Percentiles rank a stretch among this genome's conserved stretches.
These are phyloP conservation scores for Rutstroemia sp. DNA, from an alignment of 2,329 filamentous ascomycete genomes.

Conservation along the genomic window DNA sequence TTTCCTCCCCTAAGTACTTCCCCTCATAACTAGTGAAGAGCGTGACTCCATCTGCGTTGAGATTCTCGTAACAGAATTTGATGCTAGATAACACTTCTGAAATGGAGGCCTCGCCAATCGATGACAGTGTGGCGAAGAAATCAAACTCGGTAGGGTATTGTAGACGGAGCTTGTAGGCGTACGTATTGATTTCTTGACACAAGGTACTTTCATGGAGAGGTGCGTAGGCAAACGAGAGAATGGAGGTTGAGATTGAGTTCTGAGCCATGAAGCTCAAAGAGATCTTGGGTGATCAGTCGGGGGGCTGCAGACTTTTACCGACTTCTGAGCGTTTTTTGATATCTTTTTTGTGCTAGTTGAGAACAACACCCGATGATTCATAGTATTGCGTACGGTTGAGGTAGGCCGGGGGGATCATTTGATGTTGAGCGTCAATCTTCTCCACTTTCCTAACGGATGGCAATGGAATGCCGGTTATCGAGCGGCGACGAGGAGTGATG, in stretches of 20 bases:
- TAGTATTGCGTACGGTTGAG: neutral
- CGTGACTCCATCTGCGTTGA: neutral
- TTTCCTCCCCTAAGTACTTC: neutral
- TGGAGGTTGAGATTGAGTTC: conserved; percentile 1
- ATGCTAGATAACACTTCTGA: neutral
- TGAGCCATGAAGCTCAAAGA: neutral
- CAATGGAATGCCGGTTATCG: neutral
- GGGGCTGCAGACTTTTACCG: neutral
- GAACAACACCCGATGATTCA: neutral
- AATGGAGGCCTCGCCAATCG: neutral
- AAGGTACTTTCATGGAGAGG: neutral
- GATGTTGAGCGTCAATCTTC: conserved; percentile 5
- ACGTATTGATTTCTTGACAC: neutral
- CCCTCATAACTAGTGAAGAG: conserved; percentile 1
- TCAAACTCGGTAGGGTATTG: neutral
- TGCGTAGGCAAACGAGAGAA: conserved; percentile 1
- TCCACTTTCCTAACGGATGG: neutral
- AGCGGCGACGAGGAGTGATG: neutral
- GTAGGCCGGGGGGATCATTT: neutral
- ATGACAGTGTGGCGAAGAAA: conserved; percentile 1
- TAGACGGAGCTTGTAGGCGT: neutral
- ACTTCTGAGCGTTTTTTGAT: too few relatives aligned
- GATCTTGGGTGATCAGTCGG: neutral
- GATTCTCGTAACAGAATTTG: neutral
- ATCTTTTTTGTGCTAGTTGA: too few relatives aligned